Evolutionary conservation across 202 grass and related monocot species (phyloP).

Genomic region (Setaria viridis): DNA sequence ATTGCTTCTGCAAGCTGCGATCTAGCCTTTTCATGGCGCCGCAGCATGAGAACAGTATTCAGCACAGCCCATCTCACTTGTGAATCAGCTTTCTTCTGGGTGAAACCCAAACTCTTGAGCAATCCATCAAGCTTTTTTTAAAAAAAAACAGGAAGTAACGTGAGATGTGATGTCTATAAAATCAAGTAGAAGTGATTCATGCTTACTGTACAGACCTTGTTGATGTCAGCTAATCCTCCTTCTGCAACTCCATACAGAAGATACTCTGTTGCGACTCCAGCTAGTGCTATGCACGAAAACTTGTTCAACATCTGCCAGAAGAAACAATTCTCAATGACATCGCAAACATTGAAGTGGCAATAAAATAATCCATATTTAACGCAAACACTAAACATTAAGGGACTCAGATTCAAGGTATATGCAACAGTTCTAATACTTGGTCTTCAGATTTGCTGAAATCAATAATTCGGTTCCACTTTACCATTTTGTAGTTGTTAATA

Average conservation of each 20-base stretch:
- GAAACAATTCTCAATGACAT: constrained; percentile 4
- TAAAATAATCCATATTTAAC: constrained; percentile 4
- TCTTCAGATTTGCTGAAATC: not conserved
- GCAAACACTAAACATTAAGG: not conserved
- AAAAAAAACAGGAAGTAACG: not conserved
- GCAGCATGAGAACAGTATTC: constrained; percentile 74
- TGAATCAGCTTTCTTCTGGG: constrained; percentile 88
- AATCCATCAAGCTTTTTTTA: constrained; percentile 69
- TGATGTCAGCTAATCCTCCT: constrained; percentile 78
- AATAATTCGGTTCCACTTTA: not conserved
- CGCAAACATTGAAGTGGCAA: constrained; percentile 2
- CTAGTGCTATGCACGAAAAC: constrained; percentile 86
- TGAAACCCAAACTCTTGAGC: constrained; percentile 78
- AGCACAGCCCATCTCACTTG: constrained; percentile 95
- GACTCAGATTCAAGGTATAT: not conserved
- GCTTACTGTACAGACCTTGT: constrained; percentile 48
- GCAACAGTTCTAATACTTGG: not conserved
- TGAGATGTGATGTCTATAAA: constrained; percentile 25
- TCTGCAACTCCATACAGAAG: constrained; percentile 76
- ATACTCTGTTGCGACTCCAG: constrained; percentile 80
- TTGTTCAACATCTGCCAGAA: constrained; percentile 72
- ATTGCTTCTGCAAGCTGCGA: constrained; percentile 73
- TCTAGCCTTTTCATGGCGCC: constrained; percentile 78
- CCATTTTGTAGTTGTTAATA: not conserved
- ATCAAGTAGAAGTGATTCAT: not conserved